phyloP scores from a whole-genome alignment of 1,284 basidiomycete genomes.

The Mycena citricolor region DNA sequence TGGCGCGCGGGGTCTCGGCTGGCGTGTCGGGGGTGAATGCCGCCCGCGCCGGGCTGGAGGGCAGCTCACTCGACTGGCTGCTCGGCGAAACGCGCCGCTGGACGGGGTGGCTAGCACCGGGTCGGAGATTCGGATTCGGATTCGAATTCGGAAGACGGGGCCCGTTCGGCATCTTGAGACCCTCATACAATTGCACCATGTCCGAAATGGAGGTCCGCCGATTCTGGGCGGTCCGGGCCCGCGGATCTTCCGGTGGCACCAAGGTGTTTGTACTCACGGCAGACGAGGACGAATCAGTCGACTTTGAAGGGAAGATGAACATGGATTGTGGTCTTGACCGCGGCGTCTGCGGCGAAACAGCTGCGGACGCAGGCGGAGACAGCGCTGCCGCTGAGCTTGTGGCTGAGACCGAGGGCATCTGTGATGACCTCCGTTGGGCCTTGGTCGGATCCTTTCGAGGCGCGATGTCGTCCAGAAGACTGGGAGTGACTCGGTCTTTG shows the following conservation, averaged over 20 bases:
- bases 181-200: conserved; percentile 78
- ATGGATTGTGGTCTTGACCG: conserved; percentile 72
- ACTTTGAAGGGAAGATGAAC: conserved; percentile 63
- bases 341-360: conserved; percentile 31
- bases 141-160: conserved; percentile 3
- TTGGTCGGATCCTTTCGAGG: conserved; percentile 15
- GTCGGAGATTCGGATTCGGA: conserved; percentile 14
- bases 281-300: conserved; percentile 34
- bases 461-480: conserved; percentile 20
- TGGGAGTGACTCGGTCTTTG: conserved; percentile 32
- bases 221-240: conserved; percentile 34
- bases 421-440: conserved; percentile 17
- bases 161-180: conserved; percentile 42
- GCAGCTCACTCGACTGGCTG: conserved; percentile 13
- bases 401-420: conserved; percentile 16
- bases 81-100: background rate
- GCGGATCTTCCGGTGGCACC: conserved; percentile 42
- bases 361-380: conserved; percentile 14
- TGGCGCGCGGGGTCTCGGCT: conserved; percentile 18
- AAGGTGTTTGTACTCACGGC: conserved; percentile 34
- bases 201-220: conserved; percentile 78
- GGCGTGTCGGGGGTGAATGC: too few species aligned
- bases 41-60: conserved; percentile 33
- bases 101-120: conserved; percentile 9
- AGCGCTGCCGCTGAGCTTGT: conserved; percentile 4